Conservation (phyloP, 225 moss, liverwort and hornwort species). For the Bryoerythrophyllum caledonicum region DNA sequence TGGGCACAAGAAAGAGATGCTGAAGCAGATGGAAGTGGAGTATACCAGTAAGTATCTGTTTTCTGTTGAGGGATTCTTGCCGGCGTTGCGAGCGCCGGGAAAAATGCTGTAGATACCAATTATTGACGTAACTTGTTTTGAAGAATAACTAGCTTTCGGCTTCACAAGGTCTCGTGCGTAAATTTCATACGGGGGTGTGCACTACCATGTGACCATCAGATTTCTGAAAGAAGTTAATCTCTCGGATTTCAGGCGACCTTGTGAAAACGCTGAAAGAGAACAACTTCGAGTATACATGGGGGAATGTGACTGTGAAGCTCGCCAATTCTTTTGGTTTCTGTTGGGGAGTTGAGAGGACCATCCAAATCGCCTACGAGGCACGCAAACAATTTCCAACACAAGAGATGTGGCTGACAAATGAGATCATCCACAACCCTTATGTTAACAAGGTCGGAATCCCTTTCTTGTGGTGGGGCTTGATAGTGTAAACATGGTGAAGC, state of each 20-base stretch:
- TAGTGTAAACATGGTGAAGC: neutral
- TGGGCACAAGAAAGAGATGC: neutral
- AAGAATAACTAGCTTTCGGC: neutral
- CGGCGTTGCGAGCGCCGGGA: too few species aligned
- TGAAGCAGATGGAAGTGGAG: neutral
- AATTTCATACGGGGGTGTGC: too few species aligned
- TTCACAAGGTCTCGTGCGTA: too few species aligned
- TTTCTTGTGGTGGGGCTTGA: neutral
- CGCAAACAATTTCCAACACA: constrained; percentile 82
- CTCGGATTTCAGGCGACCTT: constrained; percentile 51
- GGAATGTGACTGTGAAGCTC: constrained; percentile 82
- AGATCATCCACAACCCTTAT: constrained; percentile 96
- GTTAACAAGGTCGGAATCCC: constrained; percentile 62
- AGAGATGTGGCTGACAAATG: constrained; percentile 92
- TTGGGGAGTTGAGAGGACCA: constrained; percentile 97
- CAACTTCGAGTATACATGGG: constrained; percentile 64
- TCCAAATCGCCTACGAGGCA: constrained; percentile 96
- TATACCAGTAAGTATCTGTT: neutral
- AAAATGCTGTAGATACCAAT: neutral
- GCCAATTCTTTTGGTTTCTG: constrained; percentile 95
- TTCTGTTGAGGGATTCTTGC: neutral
- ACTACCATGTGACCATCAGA: neutral
- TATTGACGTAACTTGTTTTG: neutral
- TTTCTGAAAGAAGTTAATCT: neutral
- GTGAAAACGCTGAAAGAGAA: constrained; percentile 87